Conservation (phyloP, 345 rosid genomes). For the Lagerstroemia speciosa region DNA sequence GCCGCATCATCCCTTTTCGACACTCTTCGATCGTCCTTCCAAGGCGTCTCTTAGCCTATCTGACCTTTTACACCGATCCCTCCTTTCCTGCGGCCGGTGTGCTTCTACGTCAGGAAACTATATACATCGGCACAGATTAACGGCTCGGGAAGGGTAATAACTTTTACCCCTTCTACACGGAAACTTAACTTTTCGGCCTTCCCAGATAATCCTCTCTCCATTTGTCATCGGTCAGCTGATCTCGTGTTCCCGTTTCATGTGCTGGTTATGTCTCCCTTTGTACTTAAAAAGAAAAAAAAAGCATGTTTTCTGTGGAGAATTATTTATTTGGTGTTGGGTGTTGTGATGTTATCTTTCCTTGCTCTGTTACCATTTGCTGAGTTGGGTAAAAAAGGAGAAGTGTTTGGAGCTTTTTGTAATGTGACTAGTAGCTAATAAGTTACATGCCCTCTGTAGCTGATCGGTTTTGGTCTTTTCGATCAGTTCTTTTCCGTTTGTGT, state of each 20-base stretch:
- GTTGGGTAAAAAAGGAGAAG: background rate
- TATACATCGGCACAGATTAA: background rate
- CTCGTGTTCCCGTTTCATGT: background rate
- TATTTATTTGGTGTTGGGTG: background rate
- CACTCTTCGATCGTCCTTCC: constrained; percentile 81
- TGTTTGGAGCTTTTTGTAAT: too few relatives aligned
- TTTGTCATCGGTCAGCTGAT: background rate
- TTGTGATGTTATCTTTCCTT: background rate
- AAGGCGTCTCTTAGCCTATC: constrained; percentile 40
- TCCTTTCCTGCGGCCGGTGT: background rate
- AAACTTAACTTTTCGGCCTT: background rate
- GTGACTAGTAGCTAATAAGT: too few relatives aligned
- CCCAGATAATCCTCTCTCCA: background rate
- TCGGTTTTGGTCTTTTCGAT: background rate
- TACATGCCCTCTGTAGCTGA: too few relatives aligned
- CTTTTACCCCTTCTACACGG: background rate
- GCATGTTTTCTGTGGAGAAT: background rate
- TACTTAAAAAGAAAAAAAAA: too few relatives aligned
- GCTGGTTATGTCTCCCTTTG: background rate
- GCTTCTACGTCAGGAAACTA: background rate
- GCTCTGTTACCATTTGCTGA: background rate
- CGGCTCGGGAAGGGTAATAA: background rate
- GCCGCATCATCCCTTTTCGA: constrained; percentile 80
- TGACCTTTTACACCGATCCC: background rate
- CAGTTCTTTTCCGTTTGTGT: background rate